Evolutionary conservation across 768 basidiomycete genomes (phyloP), one percentile per base, ranked within the genome.

Genomic region (Rhodotorula graminis): DNA sequence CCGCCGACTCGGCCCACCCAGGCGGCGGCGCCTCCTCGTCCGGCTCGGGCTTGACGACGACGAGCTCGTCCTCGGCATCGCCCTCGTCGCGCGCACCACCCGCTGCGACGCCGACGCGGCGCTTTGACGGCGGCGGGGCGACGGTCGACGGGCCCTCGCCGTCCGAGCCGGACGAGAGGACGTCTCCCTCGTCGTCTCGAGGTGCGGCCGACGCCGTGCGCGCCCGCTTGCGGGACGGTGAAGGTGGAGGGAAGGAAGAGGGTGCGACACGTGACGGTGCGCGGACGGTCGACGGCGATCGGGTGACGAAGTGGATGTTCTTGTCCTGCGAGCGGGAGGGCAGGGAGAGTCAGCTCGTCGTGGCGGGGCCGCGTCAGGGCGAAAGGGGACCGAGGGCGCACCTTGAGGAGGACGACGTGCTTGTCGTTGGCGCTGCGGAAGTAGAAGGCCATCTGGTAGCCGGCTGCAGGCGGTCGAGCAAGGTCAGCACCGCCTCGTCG

Each of bases 371-470:
- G n/a, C n/a, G n/a, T n/a, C n/a, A n/a, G n/a, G n/a, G n/a, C n/a
- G n/a, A n/a, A n/a, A n/a, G n/a, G n/a, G 25, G 63, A 19, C 1
- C 19, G 27, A 9, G 46, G 23, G 47, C 60, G 42, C 46, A 77
- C 78, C 65, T 79, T 79, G 59, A 79, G 69, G 15, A 79, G 60
- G 37, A 79, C 78, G 27, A 75, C 76, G 52, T 79, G 78, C 61
- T 70, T 72, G 56, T 76, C 67, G 18, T 46, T 55, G 25, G 73
- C 64, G 27, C 55, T 65, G 47, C 78, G 75, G 64, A 79, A 79
- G 72, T 73, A 79, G 72, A 76, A 79, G 15, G 77, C 78, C 69
- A 76, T 69, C 29, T 74, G 75, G 56, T 72, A 76, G 66, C 65
- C 71, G 31, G 71, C 67, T 72, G 71, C 57, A 8, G 44, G 44